Evolutionary conservation across 1,139 yeast genomes (phyloP).

Genomic region (Williopsis jadinii): DNA sequence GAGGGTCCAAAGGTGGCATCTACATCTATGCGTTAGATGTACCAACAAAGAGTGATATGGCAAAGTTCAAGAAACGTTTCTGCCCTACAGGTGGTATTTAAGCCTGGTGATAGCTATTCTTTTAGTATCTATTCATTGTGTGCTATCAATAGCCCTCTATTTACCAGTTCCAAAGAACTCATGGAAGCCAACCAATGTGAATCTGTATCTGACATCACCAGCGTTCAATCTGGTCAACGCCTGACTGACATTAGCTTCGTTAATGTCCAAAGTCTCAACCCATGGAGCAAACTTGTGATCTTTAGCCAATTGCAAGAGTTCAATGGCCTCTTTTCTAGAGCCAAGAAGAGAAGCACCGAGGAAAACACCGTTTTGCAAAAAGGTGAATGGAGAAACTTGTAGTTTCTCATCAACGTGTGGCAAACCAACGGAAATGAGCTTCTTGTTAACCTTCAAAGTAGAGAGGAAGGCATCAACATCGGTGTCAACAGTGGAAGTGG

Average conservation of each 20-base stretch:
- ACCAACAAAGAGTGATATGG: constrained; percentile 10
- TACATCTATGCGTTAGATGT: constrained; percentile 13
- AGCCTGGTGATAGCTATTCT: no score
- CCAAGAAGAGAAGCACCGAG: constrained; percentile 31
- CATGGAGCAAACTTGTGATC: constrained; percentile 47
- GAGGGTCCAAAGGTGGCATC: constrained; percentile 12
- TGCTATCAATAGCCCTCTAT: neutral
- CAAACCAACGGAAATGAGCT: constrained; percentile 49
- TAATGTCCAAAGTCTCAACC: constrained; percentile 51
- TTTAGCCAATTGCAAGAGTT: constrained; percentile 47
- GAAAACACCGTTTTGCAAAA: constrained; percentile 37
- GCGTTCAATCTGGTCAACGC: constrained; percentile 43
- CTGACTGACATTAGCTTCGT: constrained; percentile 42
- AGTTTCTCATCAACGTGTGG: constrained; percentile 38
- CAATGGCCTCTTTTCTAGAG: constrained; percentile 47
- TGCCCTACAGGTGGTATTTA: neutral
- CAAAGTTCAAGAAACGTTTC: constrained; percentile 17
- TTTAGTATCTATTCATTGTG: no score
- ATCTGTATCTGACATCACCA: constrained; percentile 59
- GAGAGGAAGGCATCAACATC: constrained; percentile 31
- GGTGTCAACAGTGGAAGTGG: constrained; percentile 37
- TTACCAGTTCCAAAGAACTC: constrained; percentile 27
- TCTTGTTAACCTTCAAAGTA: constrained; percentile 37
- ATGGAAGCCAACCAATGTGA: constrained; percentile 51
- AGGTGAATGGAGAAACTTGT: constrained; percentile 36